phyloP scores from a whole-genome alignment of 2,329 filamentous ascomycete species.

The Cercospora zeae-maydis region DNA sequence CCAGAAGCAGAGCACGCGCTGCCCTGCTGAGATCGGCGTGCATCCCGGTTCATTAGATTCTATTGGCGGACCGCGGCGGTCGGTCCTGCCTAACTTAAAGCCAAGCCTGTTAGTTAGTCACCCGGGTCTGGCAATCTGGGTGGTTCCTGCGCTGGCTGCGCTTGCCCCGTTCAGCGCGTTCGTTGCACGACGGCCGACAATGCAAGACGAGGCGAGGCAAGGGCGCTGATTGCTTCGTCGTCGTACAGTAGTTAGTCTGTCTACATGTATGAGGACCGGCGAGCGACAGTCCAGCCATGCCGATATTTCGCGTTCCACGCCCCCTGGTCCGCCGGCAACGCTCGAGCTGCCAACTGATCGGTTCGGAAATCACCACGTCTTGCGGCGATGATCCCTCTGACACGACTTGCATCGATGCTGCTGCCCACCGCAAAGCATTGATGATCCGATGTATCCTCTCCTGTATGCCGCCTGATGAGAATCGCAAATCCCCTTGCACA shows the following conservation, averaged over 20 bases:
- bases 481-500: neutral
- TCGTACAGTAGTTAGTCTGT: too few species aligned
- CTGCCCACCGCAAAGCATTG: neutral
- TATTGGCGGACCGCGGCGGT: neutral
- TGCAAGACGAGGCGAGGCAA: neutral
- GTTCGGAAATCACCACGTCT: neutral
- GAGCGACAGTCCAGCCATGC: neutral
- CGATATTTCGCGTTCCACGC: neutral
- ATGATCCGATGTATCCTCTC: neutral
- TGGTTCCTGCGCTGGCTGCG: neutral
- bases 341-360: slow-evolving; percentile 1
- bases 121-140: neutral
- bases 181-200: neutral
- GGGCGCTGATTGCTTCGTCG: neutral
- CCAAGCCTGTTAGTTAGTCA: neutral
- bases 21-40: neutral
- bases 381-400: neutral
- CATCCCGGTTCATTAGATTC: neutral
- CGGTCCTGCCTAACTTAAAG: neutral
- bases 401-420: too few species aligned
- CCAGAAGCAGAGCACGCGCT: neutral
- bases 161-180: neutral
- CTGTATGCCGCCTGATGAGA: too few species aligned
- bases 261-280: too few species aligned
- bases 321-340: neutral